Percentiles rank a stretch among this genome's conserved stretches.
These are phyloP conservation scores for Rhizopogon sp. DNA, from an alignment of 768 basidiomycete species.

Conservation along the genomic window DNA sequence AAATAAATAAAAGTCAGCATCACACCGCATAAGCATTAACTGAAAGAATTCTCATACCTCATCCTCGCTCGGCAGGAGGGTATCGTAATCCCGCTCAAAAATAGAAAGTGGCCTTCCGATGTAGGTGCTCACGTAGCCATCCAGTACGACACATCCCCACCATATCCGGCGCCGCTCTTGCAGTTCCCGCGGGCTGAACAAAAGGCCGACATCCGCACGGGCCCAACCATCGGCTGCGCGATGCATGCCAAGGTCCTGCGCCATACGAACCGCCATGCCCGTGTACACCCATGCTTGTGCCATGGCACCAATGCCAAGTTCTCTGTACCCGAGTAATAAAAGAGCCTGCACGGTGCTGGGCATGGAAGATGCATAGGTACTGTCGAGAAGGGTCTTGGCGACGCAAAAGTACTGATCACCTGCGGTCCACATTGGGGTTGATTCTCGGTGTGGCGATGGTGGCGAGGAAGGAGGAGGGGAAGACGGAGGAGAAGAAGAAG, in stretches of 20 bases:
- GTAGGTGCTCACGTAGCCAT: slow-evolving; percentile 75
- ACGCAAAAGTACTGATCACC: slow-evolving; percentile 67
- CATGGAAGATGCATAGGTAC: slow-evolving; percentile 64
- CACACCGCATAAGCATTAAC: not conserved
- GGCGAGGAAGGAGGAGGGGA: slow-evolving; percentile 24
- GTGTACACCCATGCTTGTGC: slow-evolving; percentile 82
- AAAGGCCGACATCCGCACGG: slow-evolving; percentile 44
- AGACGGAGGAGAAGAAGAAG: slow-evolving; percentile 19
- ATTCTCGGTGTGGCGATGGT: slow-evolving; percentile 35
- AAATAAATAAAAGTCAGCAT: not conserved
- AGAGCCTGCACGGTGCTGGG: slow-evolving; percentile 76
- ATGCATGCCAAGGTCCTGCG: slow-evolving; percentile 84
- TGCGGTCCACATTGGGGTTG: slow-evolving; percentile 71
- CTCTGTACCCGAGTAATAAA: slow-evolving; percentile 76
- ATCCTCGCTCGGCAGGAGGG: slow-evolving; percentile 53
- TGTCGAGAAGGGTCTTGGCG: slow-evolving; percentile 64
- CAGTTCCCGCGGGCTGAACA: slow-evolving; percentile 60
- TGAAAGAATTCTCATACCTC: slow-evolving; percentile 38
- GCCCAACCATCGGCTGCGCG: slow-evolving; percentile 77
- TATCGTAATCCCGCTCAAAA: slow-evolving; percentile 73
- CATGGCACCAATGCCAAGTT: slow-evolving; percentile 88
- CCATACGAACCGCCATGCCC: slow-evolving; percentile 91
- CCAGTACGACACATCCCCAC: slow-evolving; percentile 76
- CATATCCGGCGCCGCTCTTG: slow-evolving; percentile 71
- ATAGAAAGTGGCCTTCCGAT: slow-evolving; percentile 77